Conservation (phyloP, 202 grass and related monocot genomes). For the Saccharum hybrid region DNA sequence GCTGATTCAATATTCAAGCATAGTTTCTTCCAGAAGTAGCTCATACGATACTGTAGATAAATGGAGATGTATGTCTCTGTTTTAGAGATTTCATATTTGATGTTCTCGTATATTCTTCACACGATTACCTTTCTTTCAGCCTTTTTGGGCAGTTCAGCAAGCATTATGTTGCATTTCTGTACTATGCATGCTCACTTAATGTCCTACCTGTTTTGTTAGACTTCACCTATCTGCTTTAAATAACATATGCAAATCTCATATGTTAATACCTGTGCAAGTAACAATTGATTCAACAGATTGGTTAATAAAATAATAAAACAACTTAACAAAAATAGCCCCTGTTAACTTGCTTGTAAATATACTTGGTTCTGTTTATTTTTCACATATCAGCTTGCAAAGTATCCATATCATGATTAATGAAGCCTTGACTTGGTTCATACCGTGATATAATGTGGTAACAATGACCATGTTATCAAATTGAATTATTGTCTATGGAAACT, state of each 20-base stretch:
- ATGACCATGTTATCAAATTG: neutral
- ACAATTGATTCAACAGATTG: neutral
- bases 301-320: neutral
- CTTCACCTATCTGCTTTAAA: neutral
- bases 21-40: neutral
- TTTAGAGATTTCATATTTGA: neutral
- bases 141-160: neutral
- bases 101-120: conserved; percentile 10
- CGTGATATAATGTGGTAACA: neutral
- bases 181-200: neutral
- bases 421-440: neutral
- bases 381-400: neutral
- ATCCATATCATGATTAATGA: neutral
- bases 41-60: neutral
- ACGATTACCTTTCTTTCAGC: neutral
- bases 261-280: neutral
- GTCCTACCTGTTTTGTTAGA: neutral
- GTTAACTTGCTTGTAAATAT: neutral
- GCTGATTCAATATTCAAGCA: neutral
- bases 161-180: neutral
- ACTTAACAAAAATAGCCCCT: neutral
- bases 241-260: neutral
- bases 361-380: neutral
- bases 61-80: neutral
- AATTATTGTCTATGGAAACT: neutral